Evolutionary conservation across 306 rosid genomes (phyloP).

Genomic region (Cucurbita argyrosperma): DNA sequence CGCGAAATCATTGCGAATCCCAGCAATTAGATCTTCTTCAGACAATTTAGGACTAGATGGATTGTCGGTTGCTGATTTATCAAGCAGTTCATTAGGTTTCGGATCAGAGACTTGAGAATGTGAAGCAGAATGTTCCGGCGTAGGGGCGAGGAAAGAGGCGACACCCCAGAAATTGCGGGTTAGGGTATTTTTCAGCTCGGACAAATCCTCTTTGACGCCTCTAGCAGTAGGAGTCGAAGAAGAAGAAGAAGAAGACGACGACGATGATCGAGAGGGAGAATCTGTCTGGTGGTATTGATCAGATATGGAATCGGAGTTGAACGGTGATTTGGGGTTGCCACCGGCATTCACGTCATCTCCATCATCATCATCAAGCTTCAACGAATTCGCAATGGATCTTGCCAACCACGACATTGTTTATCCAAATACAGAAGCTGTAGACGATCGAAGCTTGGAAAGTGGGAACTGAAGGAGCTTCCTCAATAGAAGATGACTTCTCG

Average conservation of each 20-base stretch:
- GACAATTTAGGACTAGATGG: background rate
- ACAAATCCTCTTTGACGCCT: conserved; percentile 76
- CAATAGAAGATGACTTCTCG: background rate
- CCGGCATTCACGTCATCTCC: conserved; percentile 26
- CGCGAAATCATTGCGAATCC: conserved; percentile 78
- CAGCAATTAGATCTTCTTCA: conserved; percentile 68
- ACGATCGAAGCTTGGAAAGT: background rate
- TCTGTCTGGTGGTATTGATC: conserved; percentile 15
- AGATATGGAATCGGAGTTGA: background rate
- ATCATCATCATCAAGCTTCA: conserved; percentile 44
- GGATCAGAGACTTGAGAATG: conserved; percentile 2
- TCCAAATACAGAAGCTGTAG: background rate
- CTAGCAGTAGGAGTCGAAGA: conserved; percentile 7
- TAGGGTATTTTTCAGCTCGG: conserved; percentile 64
- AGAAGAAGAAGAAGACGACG: conserved; percentile 1
- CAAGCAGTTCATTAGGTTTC: background rate
- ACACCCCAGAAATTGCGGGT: conserved; percentile 88
- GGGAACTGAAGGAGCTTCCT: background rate
- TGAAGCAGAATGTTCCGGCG: conserved; percentile 24
- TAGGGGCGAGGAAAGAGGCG: conserved; percentile 75
- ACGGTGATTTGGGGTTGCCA: conserved; percentile 5
- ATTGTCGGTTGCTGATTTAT: background rate
- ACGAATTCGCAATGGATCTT: conserved; percentile 60
- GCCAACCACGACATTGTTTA: conserved; percentile 66
- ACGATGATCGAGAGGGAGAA: conserved; percentile 13